Conservation (phyloP, 768 basidiomycete genomes). For the Phylloporus sp. region DNA sequence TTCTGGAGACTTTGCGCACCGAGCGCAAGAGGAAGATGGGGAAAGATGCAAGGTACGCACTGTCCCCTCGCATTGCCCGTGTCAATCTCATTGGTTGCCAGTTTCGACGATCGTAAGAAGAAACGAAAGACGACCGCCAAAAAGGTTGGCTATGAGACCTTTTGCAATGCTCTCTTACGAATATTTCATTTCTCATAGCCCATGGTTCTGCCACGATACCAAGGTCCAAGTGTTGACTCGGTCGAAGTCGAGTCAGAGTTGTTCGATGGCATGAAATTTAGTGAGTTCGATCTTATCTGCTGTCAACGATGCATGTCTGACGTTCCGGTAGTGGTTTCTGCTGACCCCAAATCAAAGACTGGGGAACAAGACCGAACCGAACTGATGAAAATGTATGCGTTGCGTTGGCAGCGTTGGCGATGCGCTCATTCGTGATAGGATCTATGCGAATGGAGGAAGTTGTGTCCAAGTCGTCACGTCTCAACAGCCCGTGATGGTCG, state of each 20-base stretch:
- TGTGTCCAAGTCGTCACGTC: constrained; percentile 57
- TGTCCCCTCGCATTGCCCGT: background rate
- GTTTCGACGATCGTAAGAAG: constrained; percentile 32
- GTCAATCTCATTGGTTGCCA: constrained; percentile 3
- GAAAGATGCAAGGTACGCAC: constrained; percentile 45
- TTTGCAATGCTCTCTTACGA: background rate
- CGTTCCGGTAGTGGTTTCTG: constrained; percentile 55
- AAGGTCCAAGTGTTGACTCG: constrained; percentile 57
- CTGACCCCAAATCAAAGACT: constrained; percentile 66
- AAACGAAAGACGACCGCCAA: constrained; percentile 24
- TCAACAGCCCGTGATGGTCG: constrained; percentile 48
- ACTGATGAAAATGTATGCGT: constrained; percentile 57
- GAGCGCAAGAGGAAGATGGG: constrained; percentile 76
- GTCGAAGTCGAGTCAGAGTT: constrained; percentile 58
- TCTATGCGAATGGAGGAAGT: constrained; percentile 64
- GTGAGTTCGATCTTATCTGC: constrained; percentile 40
- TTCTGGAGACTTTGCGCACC: constrained; percentile 55
- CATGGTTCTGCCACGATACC: constrained; percentile 58
- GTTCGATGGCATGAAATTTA: constrained; percentile 74
- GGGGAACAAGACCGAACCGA: constrained; percentile 66
- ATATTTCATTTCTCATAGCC: constrained; percentile 39
- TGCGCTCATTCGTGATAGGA: constrained; percentile 38
- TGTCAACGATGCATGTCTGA: background rate
- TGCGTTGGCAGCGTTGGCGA: background rate
- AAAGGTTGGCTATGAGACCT: constrained; percentile 16